Base-by-base conservation (phyloP, 2,329 filamentous ascomycete genomes). In the Colletotrichum liaoningense region DNA sequence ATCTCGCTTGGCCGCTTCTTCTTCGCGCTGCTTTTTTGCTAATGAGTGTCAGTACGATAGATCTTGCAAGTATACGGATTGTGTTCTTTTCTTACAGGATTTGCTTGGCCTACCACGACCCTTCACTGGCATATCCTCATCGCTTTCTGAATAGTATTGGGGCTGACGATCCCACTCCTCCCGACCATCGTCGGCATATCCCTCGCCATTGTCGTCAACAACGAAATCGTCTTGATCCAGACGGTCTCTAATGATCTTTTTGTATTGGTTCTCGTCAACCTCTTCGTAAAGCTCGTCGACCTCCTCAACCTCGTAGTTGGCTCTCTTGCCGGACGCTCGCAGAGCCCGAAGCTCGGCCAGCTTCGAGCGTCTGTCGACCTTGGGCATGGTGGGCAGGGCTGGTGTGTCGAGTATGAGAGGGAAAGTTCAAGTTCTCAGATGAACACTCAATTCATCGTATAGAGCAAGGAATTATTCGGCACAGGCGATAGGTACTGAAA, bases 151-250 rank as follows among this genome's bases (percentile, higher is more conserved):
- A 75, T 89, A 87, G 80, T 90, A 86, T 73, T 88, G 88, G 76
- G 88, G 86, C 76, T 93, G 88, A 78, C 93, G 90, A 83, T 96
- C 92, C 95, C 96, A 96, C 78, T 98, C 97, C 84, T 98, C 95
- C 68, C 97, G 93, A 74, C 97, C 97, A 80, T 98, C 97, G 81
- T 98, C 96, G 76, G 95, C 96, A 80, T 99, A 99, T 49, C 97
- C 96, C 81, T 96, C 95, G 79, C 96, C 96, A 85, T 98, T 97
- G 85, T 99, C 97, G 86, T 98, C 97, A 73, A 99, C 95, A 65
- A 99, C 96, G 79, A 99, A 99, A 84, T 99, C 97, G 79, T 99
- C 97, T 79, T 97, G 89, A 80, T 98, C 94, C 64, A 99, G 88
- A 59, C 97, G 93, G 69, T 93, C 91, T 55, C 97, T 91, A 16